Evolutionary conservation across 768 basidiomycete species (phyloP), one percentile per base, ranked within the genome.

Genomic region (Kwoniella shandongensis): DNA sequence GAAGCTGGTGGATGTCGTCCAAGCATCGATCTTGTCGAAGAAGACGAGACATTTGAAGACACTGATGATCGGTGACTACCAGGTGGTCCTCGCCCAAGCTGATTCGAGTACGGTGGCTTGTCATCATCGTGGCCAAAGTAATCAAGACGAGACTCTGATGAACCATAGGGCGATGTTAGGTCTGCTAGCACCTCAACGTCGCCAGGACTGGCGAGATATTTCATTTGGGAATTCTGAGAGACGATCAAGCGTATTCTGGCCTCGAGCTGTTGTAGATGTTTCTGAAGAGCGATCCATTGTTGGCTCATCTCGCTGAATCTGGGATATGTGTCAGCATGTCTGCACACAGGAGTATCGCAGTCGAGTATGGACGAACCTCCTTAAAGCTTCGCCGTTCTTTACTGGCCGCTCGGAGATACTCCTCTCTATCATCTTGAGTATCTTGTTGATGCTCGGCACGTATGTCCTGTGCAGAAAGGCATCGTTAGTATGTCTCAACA

Each of bases 361-460:
- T 2, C 26, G 17, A 18, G 6, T 22, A 35, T 26, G 3, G 10
- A 50, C 63, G 0, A 35, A 67, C 65, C 91, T 81, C 59, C 93
- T 83, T 46, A 98, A 78, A 30, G 91, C 91, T 79, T 97, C 94
- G 1, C 94, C 94, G 62, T 97, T 98, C 83, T 91, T 93, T 20
- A 93, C 97, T 4, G 91, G 87, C 53, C 93, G 85, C 62, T 96
- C 92, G 54, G 85, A 84, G 26, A 97, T 88, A 23, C 92, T 92
- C 76, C 91, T 96, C 75, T 91, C 91, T 67, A 98, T 88, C 66
- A 96, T 92, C 23, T 88, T 85, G 23, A 98, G 81, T 44, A 94
- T 92, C 72, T 94, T 92, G 6, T 86, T 87, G 3, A 89, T 89
- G 35, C 91, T 91, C 1, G 94, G 96, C 79, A 91, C 86, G 74